Evolutionary conservation across 2,329 filamentous ascomycete species (phyloP).

Genomic region (Ophiocordyceps camponoti-floridani): DNA sequence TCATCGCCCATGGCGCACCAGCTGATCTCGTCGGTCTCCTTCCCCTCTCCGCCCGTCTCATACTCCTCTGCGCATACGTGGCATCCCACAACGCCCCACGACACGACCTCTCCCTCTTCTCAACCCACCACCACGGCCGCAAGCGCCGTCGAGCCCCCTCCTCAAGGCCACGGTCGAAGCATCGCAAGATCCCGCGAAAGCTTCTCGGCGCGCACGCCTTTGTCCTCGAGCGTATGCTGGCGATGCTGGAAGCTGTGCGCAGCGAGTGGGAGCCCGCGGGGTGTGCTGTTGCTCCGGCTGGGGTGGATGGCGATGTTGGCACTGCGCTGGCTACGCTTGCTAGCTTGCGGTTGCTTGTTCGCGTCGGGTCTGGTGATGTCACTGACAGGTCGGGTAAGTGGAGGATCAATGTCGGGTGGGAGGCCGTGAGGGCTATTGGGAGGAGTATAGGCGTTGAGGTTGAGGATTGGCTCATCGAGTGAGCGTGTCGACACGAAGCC

Average conservation of each 20-base stretch:
- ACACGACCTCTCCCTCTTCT: conserved; percentile 61
- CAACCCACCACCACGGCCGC: conserved; percentile 42
- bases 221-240: conserved; percentile 58
- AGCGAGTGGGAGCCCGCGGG: conserved; percentile 28
- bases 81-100: conserved; percentile 62
- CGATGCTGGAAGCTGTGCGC: conserved; percentile 54
- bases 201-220: conserved; percentile 63
- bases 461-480: conserved; percentile 59
- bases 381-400: conserved; percentile 56
- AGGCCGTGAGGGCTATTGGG: conserved; percentile 52
- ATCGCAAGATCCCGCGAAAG: conserved; percentile 59
- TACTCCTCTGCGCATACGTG: conserved; percentile 63
- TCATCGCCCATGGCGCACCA: not conserved
- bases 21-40: conserved; percentile 38
- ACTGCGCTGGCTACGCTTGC: conserved; percentile 56
- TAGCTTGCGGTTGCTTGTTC: conserved; percentile 49
- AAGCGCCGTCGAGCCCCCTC: conserved; percentile 28
- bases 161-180: conserved; percentile 23
- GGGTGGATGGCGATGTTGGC: conserved; percentile 36
- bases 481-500: conserved; percentile 2
- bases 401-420: conserved; percentile 66
- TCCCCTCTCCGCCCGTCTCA: conserved; percentile 54
- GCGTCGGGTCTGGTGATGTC: conserved; percentile 43
- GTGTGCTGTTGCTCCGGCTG: conserved; percentile 10
- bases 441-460: conserved; percentile 62